Base-by-base conservation (phyloP, 148 eudicot species). In the Cornus kousa region DNA sequence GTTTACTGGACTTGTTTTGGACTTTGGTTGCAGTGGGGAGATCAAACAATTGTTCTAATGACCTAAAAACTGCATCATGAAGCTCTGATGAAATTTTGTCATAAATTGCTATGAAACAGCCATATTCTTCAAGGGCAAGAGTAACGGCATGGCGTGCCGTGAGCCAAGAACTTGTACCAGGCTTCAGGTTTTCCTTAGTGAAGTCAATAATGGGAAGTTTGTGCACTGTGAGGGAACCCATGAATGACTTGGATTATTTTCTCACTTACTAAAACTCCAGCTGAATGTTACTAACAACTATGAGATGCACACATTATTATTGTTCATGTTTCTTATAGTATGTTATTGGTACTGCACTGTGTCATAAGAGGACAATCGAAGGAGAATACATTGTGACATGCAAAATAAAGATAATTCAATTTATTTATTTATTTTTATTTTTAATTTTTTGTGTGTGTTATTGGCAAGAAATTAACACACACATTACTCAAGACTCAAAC, bases 91-190 rank as follows among this genome's bases (percentile, higher is more conserved):
- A 69, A 28, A 86, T 80, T 72, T 74, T 77, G 73, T 86, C 85
- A 67, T 74, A 88, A n/a, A 35, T 67, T 22, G 87, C 91, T 55
- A 86, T 76, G 37, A 88, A 86, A 68, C 91, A 88, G 10, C 91
- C 91, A n/a, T 88, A 88, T n/a, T 84, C 81, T 76, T 88, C 88
- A 9, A 86, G 80, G 70, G 88, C 88, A 28, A 32, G 65, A 5
- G 77, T 65, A 13, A 79, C 87, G 46, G 82, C 71, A 4, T 69
- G 75, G 55, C 82, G 17, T 62, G 83, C 48, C 11, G 70, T 65
- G 37, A 74, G 5, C 89, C 89, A 87, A 33, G 86, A 82, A 62
- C 64, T 69, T 69, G 85, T 64, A 33, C 80, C 80, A 43, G 76
- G 84, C 39, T 80, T 68, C 57, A 82, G 6, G 67, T 77, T 80